Evolutionary conservation across 106 monocot species (phyloP), one percentile per base, ranked within the genome.

Genomic region (Dendrobium catenatum): DNA sequence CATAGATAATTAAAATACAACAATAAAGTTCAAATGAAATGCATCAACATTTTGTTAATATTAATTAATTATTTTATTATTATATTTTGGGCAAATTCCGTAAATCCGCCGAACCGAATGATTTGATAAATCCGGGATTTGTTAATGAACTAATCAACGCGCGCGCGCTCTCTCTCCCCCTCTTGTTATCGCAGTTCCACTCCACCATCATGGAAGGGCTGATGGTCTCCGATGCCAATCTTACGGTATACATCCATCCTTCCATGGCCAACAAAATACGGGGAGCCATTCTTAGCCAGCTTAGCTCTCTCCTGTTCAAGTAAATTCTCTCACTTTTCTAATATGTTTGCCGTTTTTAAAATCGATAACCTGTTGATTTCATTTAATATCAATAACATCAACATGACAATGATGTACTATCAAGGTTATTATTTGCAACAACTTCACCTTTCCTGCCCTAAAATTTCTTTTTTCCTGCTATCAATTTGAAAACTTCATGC

Each of bases 241-340:
- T 96, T 44, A 87, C 81, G n/a, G 91, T 93, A 24, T 93, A 88
- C 82, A 79, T 96, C 41, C 96, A 96, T 82, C 96, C 96, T 0
- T 96, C 93, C 31, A 89, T 74, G 78, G 72, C 88, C 70, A 80
- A 80, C 37, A 82, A 80, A 58, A 77, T 90, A 55, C 81, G 78
- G 16, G 64, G 83, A 5, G 91, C 96, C 72, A 77, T 96, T 56
- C 82, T 76, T 31, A 89, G 84, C 29, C 96, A 93, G 86, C 96
- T 96, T 80, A 91, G 90, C 82, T 79, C 88, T 59, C 86, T 91
- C 19, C 93, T 96, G 80, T 96, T 96, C 89, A 86, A 86, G 96
- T 93, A 9, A 73, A 77, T 73, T 27, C 48, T 19, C 41, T n/a
- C 15, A 76, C 29, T 8, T 55, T 18, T 77, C 40, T 37, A 51